These are phyloP conservation scores for Cichorium intybus DNA, from an alignment of 140 eudicot genomes.

Conservation along the genomic window DNA sequence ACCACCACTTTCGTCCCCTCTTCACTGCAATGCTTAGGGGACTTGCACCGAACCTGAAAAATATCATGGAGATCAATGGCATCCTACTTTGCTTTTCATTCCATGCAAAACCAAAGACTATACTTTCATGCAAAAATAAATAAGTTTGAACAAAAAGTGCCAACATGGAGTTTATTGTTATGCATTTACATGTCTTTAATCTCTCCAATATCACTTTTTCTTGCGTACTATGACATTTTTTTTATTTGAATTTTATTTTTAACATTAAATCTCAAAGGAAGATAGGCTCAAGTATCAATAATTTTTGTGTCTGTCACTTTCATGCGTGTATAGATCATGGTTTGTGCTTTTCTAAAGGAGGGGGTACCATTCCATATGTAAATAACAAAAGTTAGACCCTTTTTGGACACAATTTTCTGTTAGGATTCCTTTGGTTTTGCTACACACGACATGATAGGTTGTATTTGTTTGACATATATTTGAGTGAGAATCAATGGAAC, in stretches of 20 bases:
- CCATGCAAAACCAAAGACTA: no score
- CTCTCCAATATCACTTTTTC: no score
- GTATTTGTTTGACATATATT: no score
- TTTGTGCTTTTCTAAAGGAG: not conserved
- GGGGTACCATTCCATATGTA: not conserved
- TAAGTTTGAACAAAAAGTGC: not conserved
- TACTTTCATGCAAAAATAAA: not conserved
- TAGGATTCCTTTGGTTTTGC: not conserved
- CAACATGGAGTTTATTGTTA: not conserved
- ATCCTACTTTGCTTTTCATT: not conserved
- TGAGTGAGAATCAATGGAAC: no score
- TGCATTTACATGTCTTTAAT: no score
- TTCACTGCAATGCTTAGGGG: slow-evolving; percentile 52
- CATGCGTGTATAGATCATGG: not conserved
- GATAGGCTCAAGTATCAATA: not conserved
- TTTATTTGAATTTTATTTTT: not conserved
- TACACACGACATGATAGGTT: not conserved
- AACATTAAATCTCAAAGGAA: not conserved
- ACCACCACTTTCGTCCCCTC: slow-evolving; percentile 73
- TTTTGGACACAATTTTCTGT: not conserved
- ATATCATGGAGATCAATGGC: not conserved
- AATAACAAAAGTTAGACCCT: not conserved
- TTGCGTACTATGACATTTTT: not conserved
- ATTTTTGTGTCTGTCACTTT: not conserved
- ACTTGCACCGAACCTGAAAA: slow-evolving; percentile 83